phyloP scores from a whole-genome alignment of 306 rosid genomes.

The Quercus alba region DNA sequence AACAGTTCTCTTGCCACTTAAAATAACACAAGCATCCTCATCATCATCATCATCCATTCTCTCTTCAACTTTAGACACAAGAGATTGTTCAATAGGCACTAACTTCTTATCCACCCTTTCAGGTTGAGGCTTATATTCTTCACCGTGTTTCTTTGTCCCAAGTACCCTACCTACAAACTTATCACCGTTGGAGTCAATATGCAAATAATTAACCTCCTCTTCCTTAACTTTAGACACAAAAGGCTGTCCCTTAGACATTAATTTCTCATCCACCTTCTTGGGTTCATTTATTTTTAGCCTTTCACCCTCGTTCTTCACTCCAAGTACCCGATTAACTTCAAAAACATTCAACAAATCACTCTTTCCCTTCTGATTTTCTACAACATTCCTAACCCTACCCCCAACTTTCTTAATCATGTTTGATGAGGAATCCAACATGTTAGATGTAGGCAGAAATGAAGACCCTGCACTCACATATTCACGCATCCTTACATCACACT shows the following conservation, averaged over 20 bases:
- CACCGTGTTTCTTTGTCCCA: neutral
- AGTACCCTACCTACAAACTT: neutral
- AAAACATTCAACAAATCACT: neutral
- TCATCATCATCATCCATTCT: constrained; percentile 19
- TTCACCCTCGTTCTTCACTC: neutral
- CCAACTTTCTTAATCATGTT: constrained; percentile 10
- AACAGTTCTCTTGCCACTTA: constrained; percentile 18
- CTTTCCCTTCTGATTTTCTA: neutral
- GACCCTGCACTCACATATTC: no score
- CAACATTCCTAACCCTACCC: constrained; percentile 11
- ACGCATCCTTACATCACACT: constrained; percentile 52
- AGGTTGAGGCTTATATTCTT: neutral
- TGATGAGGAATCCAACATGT: no score
- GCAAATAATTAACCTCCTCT: no score
- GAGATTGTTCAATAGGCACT: neutral
- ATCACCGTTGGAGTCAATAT: neutral
- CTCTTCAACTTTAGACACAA: constrained; percentile 12
- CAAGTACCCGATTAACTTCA: neutral
- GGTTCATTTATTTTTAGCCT: neutral
- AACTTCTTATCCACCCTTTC: constrained; percentile 12
- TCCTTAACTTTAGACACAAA: constrained; percentile 12
- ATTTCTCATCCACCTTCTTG: constrained; percentile 15
- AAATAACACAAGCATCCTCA: constrained; percentile 35
- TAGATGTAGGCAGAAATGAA: no score
- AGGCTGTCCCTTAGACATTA: neutral